Evolutionary conservation across 1,139 yeast genomes (phyloP).

Genomic region (Kodamaea fungicola): DNA sequence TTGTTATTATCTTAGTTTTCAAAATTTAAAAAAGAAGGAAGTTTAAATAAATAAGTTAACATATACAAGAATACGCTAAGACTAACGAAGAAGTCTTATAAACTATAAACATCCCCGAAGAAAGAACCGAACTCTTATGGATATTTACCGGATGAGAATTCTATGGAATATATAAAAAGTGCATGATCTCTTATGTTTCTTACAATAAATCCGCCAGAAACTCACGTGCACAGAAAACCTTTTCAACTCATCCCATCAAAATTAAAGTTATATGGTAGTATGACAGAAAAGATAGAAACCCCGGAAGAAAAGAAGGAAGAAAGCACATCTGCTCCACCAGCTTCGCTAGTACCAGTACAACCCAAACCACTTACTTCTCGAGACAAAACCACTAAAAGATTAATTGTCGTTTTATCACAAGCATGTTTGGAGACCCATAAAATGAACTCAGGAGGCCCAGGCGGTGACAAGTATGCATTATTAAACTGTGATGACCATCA

Average conservation of each 20-base stretch:
- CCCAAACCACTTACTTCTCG: conserved; percentile 78
- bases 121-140: too few species aligned
- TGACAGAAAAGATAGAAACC: conserved; percentile 1
- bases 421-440: conserved; percentile 96
- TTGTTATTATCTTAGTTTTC: too few species aligned
- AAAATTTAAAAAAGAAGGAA: too few species aligned
- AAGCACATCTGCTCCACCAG: conserved; percentile 47
- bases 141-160: too few species aligned
- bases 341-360: conserved; percentile 78
- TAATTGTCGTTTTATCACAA: conserved; percentile 88
- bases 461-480: conserved; percentile 89
- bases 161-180: too few species aligned
- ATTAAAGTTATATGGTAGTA: background rate
- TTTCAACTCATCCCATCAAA: background rate
- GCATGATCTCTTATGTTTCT: too few species aligned
- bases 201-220: too few species aligned
- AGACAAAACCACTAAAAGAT: conserved; percentile 78
- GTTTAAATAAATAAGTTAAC: too few species aligned
- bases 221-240: background rate
- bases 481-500: conserved; percentile 98
- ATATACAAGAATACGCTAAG: too few species aligned
- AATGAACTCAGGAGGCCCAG: conserved; percentile 67
- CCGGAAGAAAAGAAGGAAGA: conserved; percentile 23
- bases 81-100: too few species aligned
- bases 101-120: too few species aligned